Base-by-base conservation (phyloP, 768 basidiomycete species). In the Phylloporus scabripes region DNA sequence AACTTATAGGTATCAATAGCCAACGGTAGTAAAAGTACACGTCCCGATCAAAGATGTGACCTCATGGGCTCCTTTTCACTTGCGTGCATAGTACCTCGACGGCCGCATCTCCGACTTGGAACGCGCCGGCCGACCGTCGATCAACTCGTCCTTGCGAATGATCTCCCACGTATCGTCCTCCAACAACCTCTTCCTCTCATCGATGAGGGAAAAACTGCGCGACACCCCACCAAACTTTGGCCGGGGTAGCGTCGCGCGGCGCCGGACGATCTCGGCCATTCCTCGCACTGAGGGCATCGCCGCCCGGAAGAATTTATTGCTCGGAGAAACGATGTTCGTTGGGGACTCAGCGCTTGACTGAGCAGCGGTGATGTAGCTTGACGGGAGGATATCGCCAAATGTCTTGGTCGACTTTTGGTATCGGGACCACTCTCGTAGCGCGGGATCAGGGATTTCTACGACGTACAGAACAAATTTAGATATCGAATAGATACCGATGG, bases 381-480 rank as follows among this genome's bases (percentile, higher is more conserved):
- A 46, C 1, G 79, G 75, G 9, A 80, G 64, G 17, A 80, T 72
- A 34, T 79, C 75, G 33, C 66, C 65, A 54, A 80, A 80, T 5
- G 75, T 73, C 40, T 65, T 59, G 33, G 62, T 51, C 1, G 62
- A 40, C 32, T 59, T n/a, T 43, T 55, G 20, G 21, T 1, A 17
- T n/a, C 42, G 40, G 11, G 58, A 56, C 53, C 57, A 58, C 12
- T 53, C 51, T 50, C 54, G 45, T n/a, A 69, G 31, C 0, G 60
- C 56, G 0, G 67, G 63, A 15, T 69, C 63, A 7, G 20, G 56
- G 12, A 48, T 42, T 33, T 67, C 65, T 69, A 36, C 24, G 17
- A 28, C n/a, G n/a, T 10, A 6, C n/a, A 2, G 41, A 8, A 28
- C 26, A 10, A 7, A 28, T 28, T 28, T 28, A 33, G 33, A 33